Evolutionary conservation across 2,329 filamentous ascomycete species (phyloP), one percentile per base, ranked within the genome.

Genomic region (Leptographium lundbergii): DNA sequence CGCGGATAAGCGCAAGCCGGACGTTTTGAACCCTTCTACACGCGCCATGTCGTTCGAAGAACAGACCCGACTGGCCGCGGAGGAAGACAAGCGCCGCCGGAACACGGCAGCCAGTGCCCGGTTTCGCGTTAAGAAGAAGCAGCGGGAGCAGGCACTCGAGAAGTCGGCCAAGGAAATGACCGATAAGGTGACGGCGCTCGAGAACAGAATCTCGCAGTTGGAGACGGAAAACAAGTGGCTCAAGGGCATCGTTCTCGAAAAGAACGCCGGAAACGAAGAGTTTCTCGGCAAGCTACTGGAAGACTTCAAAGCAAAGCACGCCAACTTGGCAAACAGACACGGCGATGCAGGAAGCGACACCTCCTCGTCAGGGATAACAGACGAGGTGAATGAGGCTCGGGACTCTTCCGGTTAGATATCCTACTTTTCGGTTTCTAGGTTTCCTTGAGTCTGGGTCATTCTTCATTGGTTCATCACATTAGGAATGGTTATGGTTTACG

Each of bases 121-220:
- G 56, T 95, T 95, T 80, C 87, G 90, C 61, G 84, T 94, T 70
- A 95, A 95, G 84, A 95, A 95, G 86, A 95, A 95, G 82, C 89
- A 94, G 74, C 86, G 90, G 56, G 90, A 95, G 76, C 88, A 91
- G 72, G 87, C 88, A 10, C 82, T 95, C 57, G 89, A 92, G 72
- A 84, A 84, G 67, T 86, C 84, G 4, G 86, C 89, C 66, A 90
- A 91, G 72, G 90, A 95, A 65, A 88, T 92, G 74, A 82, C 82
- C 32, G 88, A 94, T 53, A 91, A 91, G 74, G 87, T 91, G 57
- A 77, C 81, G 22, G 76, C 77, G 22, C 79, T 95, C 7, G 88
- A 95, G 73, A 79, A 79, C 66, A 83, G 84, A 60, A 86, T 94
- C 58, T 80, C 81, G 60, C 85, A 90, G 67, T 80, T 92, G n/a